Percentiles rank a stretch among this genome's conserved stretches.
Conservation (phyloP, 2,329 filamentous ascomycete genomes). For the Harringtonia lauricola region DNA sequence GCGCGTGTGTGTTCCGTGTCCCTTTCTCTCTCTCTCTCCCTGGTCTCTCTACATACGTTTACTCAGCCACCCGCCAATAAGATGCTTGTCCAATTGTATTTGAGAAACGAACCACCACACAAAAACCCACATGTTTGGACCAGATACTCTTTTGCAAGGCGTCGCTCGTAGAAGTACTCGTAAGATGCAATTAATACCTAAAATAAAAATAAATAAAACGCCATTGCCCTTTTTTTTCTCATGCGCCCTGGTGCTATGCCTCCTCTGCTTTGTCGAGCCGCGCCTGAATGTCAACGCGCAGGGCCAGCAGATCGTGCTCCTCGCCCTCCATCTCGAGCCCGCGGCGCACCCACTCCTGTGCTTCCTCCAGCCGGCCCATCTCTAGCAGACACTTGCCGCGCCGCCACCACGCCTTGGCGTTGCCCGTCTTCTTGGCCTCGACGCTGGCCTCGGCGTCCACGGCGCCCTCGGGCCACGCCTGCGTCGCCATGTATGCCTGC, state of each 20-base stretch:
- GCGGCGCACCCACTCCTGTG: slow-evolving; percentile 62
- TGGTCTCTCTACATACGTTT: no score
- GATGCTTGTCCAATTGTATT: no score
- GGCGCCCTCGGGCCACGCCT: slow-evolving; percentile 75
- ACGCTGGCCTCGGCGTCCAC: slow-evolving; percentile 81
- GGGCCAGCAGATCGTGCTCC: slow-evolving; percentile 49
- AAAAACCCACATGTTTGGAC: no score
- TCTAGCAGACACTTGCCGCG: slow-evolving; percentile 75
- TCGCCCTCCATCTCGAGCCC: slow-evolving; percentile 76
- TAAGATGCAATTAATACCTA: no score
- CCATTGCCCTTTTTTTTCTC: no score
- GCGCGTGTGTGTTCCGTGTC: not conserved
- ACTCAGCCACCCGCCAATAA: no score
- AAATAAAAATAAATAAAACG: no score
- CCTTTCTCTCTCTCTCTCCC: no score
- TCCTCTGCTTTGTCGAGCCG: slow-evolving; percentile 12
- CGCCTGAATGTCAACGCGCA: slow-evolving; percentile 52
- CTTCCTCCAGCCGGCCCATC: slow-evolving; percentile 83
- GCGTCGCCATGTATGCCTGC: slow-evolving; percentile 76
- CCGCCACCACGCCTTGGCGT: slow-evolving; percentile 92
- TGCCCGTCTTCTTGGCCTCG: slow-evolving; percentile 75
- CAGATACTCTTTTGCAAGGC: no score
- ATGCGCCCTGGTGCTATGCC: not conserved
- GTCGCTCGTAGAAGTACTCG: no score
- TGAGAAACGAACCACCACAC: no score